Base-by-base conservation (phyloP, 257 asterid species). In the Osmanthus fragrans region DNA sequence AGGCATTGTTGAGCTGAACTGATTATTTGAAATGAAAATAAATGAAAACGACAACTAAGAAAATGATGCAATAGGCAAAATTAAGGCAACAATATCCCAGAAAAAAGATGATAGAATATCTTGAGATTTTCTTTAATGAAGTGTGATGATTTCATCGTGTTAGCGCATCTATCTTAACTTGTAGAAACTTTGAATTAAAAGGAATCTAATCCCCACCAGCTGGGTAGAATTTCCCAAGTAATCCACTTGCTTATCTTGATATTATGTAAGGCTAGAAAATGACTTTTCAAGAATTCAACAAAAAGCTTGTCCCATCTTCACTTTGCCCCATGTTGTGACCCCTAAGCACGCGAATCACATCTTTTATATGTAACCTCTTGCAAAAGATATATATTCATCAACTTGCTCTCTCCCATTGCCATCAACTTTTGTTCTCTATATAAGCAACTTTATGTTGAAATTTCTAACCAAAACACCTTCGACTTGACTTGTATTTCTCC, bases 161-260 rank as follows among this genome's bases (percentile, higher is more conserved):
- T 34, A 78, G 83, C 77, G 88, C 78, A 80, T 80, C 85, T 84
- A 81, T 85, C 88, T 78, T 83, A 85, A 83, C 79, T 77, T 74
- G 81, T 70, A 79, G 78, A 84, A 36, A 65, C 74, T 80, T 65
- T 74, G 80, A 87, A 83, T 80, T 81, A 25, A 73, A 83, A 49
- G 32, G 91, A 86, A 92, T 90, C 88, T 87, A 92, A 90, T 90
- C 91, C 89, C 82, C 84, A 77, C 89, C 82, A 88, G 83, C 87
- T 83, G 86, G 84, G 80, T 68, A 67, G 51, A 86, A 81, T 82
- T 76, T 75, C 78, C 81, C 67, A 73, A 64, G 27, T 71, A 70
- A 82, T 87, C 92, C 87, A 89, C 91, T 87, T 81, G 89, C 79
- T 78, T 75, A 34, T 76, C 75, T 67, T 86, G 85, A 82, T 80